phyloP scores from a whole-genome alignment of 257 asterid genomes.

The Scutellaria galericulata region DNA sequence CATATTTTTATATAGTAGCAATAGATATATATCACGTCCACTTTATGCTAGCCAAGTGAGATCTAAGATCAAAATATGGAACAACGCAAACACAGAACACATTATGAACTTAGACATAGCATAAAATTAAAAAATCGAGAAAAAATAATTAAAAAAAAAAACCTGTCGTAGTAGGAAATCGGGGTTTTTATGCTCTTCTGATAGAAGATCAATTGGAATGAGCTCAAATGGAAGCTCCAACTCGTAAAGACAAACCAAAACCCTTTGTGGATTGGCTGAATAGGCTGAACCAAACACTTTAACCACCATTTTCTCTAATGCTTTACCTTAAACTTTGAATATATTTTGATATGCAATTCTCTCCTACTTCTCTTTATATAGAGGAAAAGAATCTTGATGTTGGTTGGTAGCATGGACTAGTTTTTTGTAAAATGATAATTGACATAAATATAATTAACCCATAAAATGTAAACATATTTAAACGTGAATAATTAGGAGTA shows the following conservation, averaged over 20 bases:
- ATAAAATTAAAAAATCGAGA: no score
- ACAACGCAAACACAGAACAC: no score
- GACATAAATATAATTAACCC: no score
- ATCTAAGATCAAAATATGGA: no score
- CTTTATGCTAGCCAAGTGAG: no score
- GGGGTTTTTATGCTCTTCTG: constrained; percentile 60
- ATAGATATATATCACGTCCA: no score
- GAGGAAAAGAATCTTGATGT: background rate
- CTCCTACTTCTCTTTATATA: background rate
- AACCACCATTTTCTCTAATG: constrained; percentile 53
- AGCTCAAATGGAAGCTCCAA: constrained; percentile 64
- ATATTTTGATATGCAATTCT: background rate
- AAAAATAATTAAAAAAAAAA: background rate
- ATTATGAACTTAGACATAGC: no score
- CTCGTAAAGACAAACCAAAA: constrained; percentile 64
- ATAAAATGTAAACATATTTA: no score
- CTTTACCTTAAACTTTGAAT: background rate
- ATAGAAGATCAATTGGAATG: constrained; percentile 56
- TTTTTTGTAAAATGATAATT: background rate
- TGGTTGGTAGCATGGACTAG: constrained; percentile 24
- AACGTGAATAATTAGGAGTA: no score
- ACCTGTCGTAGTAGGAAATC: constrained; percentile 65
- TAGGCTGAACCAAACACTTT: constrained; percentile 70
- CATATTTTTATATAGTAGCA: no score
- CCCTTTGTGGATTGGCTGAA: constrained; percentile 80